Base-by-base conservation (phyloP, 331 rosid genomes). In the Spiraea crenata region DNA sequence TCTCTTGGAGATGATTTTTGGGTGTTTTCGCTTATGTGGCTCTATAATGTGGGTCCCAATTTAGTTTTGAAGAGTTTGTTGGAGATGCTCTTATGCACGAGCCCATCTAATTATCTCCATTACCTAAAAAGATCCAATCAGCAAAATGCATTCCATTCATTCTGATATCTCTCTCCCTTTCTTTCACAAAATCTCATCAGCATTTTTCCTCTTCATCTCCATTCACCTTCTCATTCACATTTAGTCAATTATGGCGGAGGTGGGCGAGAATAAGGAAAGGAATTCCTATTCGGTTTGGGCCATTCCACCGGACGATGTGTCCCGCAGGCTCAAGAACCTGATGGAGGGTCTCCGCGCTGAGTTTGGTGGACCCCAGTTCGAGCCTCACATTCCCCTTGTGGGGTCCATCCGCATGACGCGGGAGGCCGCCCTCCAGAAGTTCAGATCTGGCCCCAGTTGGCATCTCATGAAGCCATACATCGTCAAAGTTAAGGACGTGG, bases 241-340 rank as follows among this genome's bases (percentile, higher is more conserved):
- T 25, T 25, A 25, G 31, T 25, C 31, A 25, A 14, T n/a, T 5
- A 11, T 48, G 10, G 10, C 5, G 31, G 25, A 51, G 57, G 19
- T 51, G 57, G 55, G 16, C 5, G n/a, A 1, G 14, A 20, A 14
- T 1, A 25, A 5, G 34, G 41, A 13, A 13, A 74, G 65, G 65
- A 14, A 83, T 0, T 81, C 79, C 67, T 92, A 83, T 83, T 90
- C 96, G 0, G 87, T 92, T 75, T 90, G 98, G 98, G 96, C 96
- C 61, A 45, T 85, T 39, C 98, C 98, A 57, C 86, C 98, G 58
- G 89, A 86, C 3, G 89, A 83, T 14, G 85, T 82, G 49, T 34
- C 60, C 0, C 20, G 39, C 34, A 77, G 92, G 72, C 9, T 87
- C 60, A 55, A 67, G 71, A 81, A 73, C 7, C 72, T 90, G 45